Evolutionary conservation across 2,329 filamentous ascomycete species (phyloP), one percentile per base, ranked within the genome.

Genomic region (Chaetoscypha palmicola): DNA sequence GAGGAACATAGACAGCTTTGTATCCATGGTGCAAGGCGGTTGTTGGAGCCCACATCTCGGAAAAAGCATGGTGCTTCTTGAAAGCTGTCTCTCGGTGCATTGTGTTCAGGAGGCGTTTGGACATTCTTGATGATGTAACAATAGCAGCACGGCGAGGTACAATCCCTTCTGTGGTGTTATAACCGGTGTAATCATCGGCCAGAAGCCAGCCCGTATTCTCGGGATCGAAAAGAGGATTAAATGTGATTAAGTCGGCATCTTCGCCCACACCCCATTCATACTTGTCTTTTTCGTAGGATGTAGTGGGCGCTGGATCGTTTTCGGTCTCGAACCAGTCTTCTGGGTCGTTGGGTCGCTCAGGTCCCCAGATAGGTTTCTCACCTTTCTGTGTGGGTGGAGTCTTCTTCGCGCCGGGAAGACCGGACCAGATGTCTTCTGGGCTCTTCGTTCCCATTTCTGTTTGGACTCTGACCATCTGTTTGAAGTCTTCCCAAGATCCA

Each of bases 1-100:
- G 91, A 1, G 91, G 91, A 2, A 82, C 88, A 53, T 84, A 94
- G 11, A 96, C 89, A 28, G 87, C 89, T 68, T 96, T 97, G 67
- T 86, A 81, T 9, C 91, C 91, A 62, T 96, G 90, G 48, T 96
- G 90, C 8, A 97, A 73, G 1, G 90, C 86, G 1, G 86, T 81
- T 0, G 86, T 92, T 1, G 83, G 83, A 0, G 90, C 87, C 88
- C 88, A 96, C 90, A 96, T 96, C 65, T 97, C 91, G 0, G 89
- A 86, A 62, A 94, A 94, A 69, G 92, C 94, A 52, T 86, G 86
- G 64, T 94, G 86, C 56, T 89, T 90, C 60, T 83, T 82, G 57
- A 86, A 76, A 22, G 81, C 79, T 3, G 90, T 95, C 68, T 95
- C 89, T 43, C 80, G 77, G 69, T 97, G 91, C 91, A 97, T 97